phyloP scores from a whole-genome alignment of 179 eudicot species.

The Vitellaria paradoxa region DNA sequence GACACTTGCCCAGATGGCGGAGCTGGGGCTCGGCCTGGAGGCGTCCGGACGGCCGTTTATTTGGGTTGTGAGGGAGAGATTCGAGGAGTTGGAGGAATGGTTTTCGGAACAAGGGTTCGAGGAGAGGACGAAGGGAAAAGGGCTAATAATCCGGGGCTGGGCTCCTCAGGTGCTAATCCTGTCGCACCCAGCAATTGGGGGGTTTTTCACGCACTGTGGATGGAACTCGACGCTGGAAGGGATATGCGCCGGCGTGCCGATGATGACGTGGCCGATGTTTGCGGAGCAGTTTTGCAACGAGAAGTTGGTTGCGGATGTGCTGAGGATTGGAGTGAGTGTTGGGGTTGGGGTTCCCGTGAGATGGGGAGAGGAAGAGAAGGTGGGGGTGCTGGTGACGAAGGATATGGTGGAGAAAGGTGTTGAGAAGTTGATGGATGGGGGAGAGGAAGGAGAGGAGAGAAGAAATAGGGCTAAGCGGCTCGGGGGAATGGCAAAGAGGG shows the following conservation, averaged over 20 bases:
- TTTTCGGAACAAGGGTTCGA: constrained; percentile 29
- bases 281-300: constrained; percentile 59
- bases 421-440: constrained; percentile 33
- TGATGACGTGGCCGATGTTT: constrained; percentile 60
- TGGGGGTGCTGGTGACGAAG: constrained; percentile 28
- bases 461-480: constrained; percentile 34
- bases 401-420: constrained; percentile 30
- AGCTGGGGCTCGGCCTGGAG: constrained; percentile 52
- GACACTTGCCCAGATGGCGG: constrained; percentile 34
- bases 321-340: constrained; percentile 40
- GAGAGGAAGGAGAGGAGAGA: constrained; percentile 38
- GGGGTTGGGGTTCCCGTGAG: constrained; percentile 32
- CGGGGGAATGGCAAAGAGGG: constrained; percentile 35
- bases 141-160: constrained; percentile 50
- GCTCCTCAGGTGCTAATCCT: constrained; percentile 57
- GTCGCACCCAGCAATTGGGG: constrained; percentile 43
- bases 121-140: constrained; percentile 36
- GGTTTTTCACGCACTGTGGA: constrained; percentile 54
- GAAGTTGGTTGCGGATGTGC: constrained; percentile 35
- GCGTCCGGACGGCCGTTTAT: constrained; percentile 38
- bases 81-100: constrained; percentile 43
- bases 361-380: constrained; percentile 35
- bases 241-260: constrained; percentile 40
- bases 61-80: constrained; percentile 33
- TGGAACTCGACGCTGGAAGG: constrained; percentile 64